A percentile compares a stretch with the other conserved stretches of the same genome.
Evolutionary conservation across 2,329 filamentous ascomycete genomes (phyloP).

Genomic region (Karstenula rhodostoma): DNA sequence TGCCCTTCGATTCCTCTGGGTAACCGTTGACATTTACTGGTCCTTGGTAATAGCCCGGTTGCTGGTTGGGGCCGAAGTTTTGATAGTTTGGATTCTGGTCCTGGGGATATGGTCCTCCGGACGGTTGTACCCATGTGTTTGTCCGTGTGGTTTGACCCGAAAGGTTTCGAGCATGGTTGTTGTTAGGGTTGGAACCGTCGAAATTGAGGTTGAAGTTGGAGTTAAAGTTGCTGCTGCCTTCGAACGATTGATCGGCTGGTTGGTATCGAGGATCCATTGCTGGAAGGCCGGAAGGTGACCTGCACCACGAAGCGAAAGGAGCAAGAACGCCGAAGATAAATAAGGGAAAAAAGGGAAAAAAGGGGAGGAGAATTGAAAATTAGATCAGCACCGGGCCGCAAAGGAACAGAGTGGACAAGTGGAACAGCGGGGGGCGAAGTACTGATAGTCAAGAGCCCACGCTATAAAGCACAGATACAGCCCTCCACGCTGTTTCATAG

Average conservation of each 20-base stretch:
- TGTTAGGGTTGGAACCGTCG: conserved; percentile 18
- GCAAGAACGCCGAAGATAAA: conserved; percentile 27
- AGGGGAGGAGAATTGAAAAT: conserved; percentile 22
- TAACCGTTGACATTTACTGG: conserved; percentile 37
- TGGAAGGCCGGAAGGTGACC: conserved; percentile 36
- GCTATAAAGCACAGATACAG: conserved; percentile 22
- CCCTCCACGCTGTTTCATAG: conserved; percentile 40
- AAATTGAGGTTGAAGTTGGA: conserved; percentile 35
- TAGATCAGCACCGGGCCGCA: conserved; percentile 37
- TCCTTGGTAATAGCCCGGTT: conserved; percentile 31
- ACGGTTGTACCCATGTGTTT: conserved; percentile 41
- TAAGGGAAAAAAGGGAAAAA: conserved; percentile 23
- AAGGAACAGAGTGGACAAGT: conserved; percentile 25
- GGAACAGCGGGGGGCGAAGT: conserved; percentile 29
- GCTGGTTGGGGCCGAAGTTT: conserved; percentile 7
- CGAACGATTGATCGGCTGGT: conserved; percentile 36
- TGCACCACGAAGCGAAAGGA: conserved; percentile 38
- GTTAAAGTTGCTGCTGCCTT: conserved; percentile 30
- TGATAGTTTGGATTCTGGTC: conserved; percentile 4
- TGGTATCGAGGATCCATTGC: conserved; percentile 44
- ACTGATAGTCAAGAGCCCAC: conserved; percentile 33
- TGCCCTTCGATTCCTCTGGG: conserved; percentile 35
- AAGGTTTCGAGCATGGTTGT: conserved; percentile 8
- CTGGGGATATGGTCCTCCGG: conserved; percentile 28
- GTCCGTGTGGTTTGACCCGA: conserved; percentile 37